A percentile compares a stretch with the other conserved stretches of the same genome.
These are phyloP conservation scores for Trametes punicea DNA, from an alignment of 768 basidiomycete species.

Conservation along the genomic window DNA sequence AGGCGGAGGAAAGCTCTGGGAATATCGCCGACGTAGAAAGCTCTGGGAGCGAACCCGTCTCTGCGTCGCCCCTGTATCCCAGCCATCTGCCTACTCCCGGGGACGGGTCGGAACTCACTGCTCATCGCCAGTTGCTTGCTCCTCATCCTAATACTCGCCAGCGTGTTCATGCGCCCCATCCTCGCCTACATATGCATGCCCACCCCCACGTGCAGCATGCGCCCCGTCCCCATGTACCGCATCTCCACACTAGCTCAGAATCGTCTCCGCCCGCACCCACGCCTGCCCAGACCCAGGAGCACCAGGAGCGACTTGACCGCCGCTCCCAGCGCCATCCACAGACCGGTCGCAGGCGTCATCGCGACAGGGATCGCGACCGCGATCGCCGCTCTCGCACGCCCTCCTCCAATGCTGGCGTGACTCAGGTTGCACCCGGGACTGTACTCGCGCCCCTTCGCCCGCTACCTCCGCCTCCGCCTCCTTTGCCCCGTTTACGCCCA, in stretches of 20 bases:
- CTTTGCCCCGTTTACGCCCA: neutral
- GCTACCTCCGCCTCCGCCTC: conserved; percentile 3
- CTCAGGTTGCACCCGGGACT: neutral
- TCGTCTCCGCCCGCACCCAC: neutral
- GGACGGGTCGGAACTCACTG: too few relatives aligned
- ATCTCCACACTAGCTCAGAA: neutral
- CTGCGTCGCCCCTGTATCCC: neutral
- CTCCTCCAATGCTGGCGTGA: neutral
- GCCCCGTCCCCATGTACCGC: neutral
- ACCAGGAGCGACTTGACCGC: conserved; percentile 2
- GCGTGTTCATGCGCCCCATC: neutral
- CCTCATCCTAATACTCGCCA: neutral
- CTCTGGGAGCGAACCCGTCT: neutral
- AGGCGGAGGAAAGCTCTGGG: conserved; percentile 4
- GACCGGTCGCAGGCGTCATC: conserved; percentile 3
- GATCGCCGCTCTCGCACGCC: conserved; percentile 2
- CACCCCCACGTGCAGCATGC: neutral
- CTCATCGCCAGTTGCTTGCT: neutral
- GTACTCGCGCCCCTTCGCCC: neutral
- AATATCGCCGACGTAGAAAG: conserved; percentile 14
- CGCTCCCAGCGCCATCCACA: neutral
- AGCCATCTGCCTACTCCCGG: neutral
- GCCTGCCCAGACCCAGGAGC: neutral
- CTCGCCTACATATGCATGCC: neutral
- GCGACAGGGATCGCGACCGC: conserved; percentile 5